These are phyloP conservation scores for Aquilaria malaccensis DNA, from an alignment of 345 rosid species.

Conservation along the genomic window DNA sequence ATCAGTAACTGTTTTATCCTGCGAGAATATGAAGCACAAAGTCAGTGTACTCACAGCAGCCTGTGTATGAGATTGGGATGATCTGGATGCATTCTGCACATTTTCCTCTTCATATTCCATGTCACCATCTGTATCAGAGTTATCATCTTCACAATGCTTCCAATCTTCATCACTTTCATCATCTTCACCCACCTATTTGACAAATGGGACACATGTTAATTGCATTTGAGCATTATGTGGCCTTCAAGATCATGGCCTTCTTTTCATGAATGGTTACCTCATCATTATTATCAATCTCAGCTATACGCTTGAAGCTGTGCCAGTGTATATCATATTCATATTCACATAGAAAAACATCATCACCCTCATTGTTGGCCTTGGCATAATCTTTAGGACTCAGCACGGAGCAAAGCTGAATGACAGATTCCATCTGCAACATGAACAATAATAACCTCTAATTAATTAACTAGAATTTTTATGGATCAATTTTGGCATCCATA, in stretches of 20 bases:
- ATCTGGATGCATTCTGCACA: constrained; percentile 30
- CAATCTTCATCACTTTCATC: constrained; percentile 75
- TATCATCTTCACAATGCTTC: constrained; percentile 35
- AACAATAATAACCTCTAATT: constrained; percentile 1
- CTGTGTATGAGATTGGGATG: constrained; percentile 25
- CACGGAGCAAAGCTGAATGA: constrained; percentile 75
- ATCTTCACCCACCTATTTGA: constrained; percentile 39
- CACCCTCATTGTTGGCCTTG: constrained; percentile 65
- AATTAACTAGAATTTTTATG: no score
- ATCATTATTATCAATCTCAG: constrained; percentile 52
- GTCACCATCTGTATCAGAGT: constrained; percentile 59
- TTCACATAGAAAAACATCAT: constrained; percentile 87
- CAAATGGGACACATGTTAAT: not conserved
- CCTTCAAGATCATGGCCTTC: not conserved
- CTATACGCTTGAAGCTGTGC: constrained; percentile 85
- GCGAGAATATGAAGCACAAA: constrained; percentile 12
- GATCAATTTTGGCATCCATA: no score
- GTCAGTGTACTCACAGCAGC: constrained; percentile 49
- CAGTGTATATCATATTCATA: constrained; percentile 86
- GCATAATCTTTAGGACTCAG: constrained; percentile 65
- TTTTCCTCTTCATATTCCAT: constrained; percentile 46
- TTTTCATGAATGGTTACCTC: constrained; percentile 29
- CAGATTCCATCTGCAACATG: constrained; percentile 60
- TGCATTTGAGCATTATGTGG: not conserved
- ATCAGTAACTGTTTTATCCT: not conserved